These are phyloP conservation scores for Cladorrhinum sp. DNA, from an alignment of 2,329 filamentous ascomycete species.

Conservation along the genomic window DNA sequence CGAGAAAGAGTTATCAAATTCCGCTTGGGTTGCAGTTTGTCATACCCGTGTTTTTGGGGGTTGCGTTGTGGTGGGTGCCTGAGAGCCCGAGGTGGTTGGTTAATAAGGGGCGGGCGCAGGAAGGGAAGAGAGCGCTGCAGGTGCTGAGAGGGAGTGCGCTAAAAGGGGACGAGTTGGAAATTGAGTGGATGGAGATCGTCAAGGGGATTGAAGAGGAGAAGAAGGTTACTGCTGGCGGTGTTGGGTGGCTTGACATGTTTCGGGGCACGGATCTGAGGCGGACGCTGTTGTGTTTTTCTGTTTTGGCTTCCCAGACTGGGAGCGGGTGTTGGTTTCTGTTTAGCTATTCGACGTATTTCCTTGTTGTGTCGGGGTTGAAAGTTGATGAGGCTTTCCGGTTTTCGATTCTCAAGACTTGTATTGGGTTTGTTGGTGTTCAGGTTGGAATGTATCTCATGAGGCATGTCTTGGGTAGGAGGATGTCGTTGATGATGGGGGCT, in stretches of 20 bases:
- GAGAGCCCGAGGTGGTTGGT: slow-evolving; percentile 46
- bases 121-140: slow-evolving; percentile 32
- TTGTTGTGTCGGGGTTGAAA: slow-evolving; percentile 39
- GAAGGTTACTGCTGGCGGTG: slow-evolving; percentile 28
- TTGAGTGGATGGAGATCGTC: slow-evolving; percentile 41
- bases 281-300: slow-evolving; percentile 48
- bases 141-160: slow-evolving; percentile 32
- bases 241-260: slow-evolving; percentile 39
- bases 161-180: slow-evolving; percentile 33
- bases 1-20: slow-evolving; percentile 44
- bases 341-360: slow-evolving; percentile 49
- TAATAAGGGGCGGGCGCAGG: slow-evolving; percentile 29
- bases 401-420: slow-evolving; percentile 48
- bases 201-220: slow-evolving; percentile 39
- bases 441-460: slow-evolving; percentile 48
- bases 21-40: slow-evolving; percentile 45
- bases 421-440: slow-evolving; percentile 48
- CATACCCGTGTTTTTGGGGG: slow-evolving; percentile 44
- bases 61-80: slow-evolving; percentile 45
- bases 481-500: slow-evolving; percentile 46
- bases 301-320: slow-evolving; percentile 42
- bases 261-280: slow-evolving; percentile 45
- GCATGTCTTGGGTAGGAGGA: slow-evolving; percentile 44
- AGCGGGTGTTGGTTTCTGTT: slow-evolving; percentile 50
- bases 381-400: slow-evolving; percentile 47